Evolutionary conservation across 768 basidiomycete species (phyloP).

Genomic region (Mycena rebaudengoi): DNA sequence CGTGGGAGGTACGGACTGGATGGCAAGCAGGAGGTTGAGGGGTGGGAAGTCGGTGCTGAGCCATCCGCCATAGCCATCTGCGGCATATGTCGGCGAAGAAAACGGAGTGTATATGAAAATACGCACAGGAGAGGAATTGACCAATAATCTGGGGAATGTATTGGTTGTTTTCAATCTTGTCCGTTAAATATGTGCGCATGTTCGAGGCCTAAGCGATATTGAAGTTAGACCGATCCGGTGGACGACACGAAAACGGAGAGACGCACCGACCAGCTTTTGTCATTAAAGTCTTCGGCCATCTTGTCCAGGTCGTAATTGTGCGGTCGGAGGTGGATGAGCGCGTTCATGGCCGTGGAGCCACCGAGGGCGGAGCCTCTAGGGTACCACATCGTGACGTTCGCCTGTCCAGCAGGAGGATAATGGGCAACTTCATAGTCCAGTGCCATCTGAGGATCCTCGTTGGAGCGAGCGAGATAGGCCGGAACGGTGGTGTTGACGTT

Average conservation of each 20-base stretch:
- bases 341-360: conserved; percentile 21
- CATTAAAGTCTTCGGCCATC: conserved; percentile 11
- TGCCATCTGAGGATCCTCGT: conserved; percentile 16
- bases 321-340: conserved; percentile 20
- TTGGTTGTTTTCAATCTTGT: conserved; percentile 21
- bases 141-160: conserved; percentile 9
- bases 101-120: neutral
- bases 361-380: conserved; percentile 17
- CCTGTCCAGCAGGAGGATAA: conserved; percentile 6
- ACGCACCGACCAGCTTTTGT: conserved; percentile 9
- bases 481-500: conserved; percentile 21
- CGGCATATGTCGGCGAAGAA: neutral
- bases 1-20: neutral
- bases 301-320: conserved; percentile 17
- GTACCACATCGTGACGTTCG: conserved; percentile 23
- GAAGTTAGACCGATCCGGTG: too few species aligned
- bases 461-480: conserved; percentile 13
- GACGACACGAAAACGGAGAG: too few species aligned
- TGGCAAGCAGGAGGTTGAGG: conserved; percentile 19
- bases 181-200: conserved; percentile 12
- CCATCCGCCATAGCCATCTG: conserved; percentile 21
- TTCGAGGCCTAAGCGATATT: conserved; percentile 1
- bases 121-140: conserved; percentile 12
- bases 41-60: conserved; percentile 20
- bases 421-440: conserved; percentile 21